Percentiles rank a stretch among this genome's conserved stretches.
These are phyloP conservation scores for Insectozyma bohioensis DNA, from an alignment of 1,139 yeast species.

Conservation along the genomic window DNA sequence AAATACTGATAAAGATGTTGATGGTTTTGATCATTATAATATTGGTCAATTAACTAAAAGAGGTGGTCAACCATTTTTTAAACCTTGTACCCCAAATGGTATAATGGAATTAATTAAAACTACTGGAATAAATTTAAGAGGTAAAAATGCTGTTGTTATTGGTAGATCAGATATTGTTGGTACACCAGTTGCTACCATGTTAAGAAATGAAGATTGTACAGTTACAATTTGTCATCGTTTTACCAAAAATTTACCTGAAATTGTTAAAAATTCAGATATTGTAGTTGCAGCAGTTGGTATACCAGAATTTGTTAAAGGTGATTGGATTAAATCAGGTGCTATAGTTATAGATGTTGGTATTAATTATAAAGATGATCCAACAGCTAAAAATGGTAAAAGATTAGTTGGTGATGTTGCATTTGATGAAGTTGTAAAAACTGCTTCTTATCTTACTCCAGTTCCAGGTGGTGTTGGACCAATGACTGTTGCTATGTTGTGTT, in stretches of 20 bases:
- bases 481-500: constrained; percentile 82
- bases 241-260: constrained; percentile 51
- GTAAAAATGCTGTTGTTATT: constrained; percentile 73
- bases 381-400: constrained; percentile 62
- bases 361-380: constrained; percentile 64
- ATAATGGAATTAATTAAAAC: constrained; percentile 66
- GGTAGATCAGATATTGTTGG: constrained; percentile 87
- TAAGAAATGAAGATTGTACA: constrained; percentile 71
- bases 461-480: constrained; percentile 92
- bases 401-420: constrained; percentile 80
- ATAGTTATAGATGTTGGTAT: constrained; percentile 80
- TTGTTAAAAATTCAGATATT: constrained; percentile 64
- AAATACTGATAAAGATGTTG: constrained; percentile 69
- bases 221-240: constrained; percentile 71
- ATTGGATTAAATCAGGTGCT: constrained; percentile 69
- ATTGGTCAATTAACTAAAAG: constrained; percentile 75
- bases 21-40: constrained; percentile 74
- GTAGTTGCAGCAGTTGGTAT: constrained; percentile 78
- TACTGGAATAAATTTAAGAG: constrained; percentile 57
- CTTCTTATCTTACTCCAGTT: constrained; percentile 72
- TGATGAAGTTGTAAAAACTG: constrained; percentile 53
- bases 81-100: constrained; percentile 83
- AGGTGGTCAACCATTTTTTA: constrained; percentile 68
- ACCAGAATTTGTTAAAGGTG: constrained; percentile 68
- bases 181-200: constrained; percentile 72